Evolutionary conservation across 257 asterid species (phyloP).

Genomic region (Solanum boliviense): DNA sequence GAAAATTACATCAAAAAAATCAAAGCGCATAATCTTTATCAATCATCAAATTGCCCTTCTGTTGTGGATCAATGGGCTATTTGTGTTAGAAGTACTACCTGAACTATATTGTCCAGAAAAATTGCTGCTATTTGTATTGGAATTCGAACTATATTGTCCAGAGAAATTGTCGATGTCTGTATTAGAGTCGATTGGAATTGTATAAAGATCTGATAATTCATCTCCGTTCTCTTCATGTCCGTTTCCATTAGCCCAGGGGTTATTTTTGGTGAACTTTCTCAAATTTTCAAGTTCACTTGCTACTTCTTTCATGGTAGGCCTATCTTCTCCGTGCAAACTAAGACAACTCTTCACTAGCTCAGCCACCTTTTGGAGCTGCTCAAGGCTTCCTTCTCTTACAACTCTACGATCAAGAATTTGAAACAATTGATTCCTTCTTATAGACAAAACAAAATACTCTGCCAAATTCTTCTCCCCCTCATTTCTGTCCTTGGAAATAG

Average conservation of each 20-base stretch:
- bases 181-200: slow-evolving; percentile 15
- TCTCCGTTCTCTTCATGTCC: slow-evolving; percentile 12
- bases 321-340: slow-evolving; percentile 31
- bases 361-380: slow-evolving; percentile 40
- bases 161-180: slow-evolving; percentile 7
- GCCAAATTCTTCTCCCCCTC: slow-evolving; percentile 40
- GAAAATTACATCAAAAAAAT: background rate
- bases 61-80: slow-evolving; percentile 11
- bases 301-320: slow-evolving; percentile 81
- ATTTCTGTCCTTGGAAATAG: slow-evolving; percentile 34
- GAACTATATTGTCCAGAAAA: slow-evolving; percentile 26
- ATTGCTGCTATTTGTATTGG: slow-evolving; percentile 10
- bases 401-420: slow-evolving; percentile 48
- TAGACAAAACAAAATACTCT: slow-evolving; percentile 22
- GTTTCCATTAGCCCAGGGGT: slow-evolving; percentile 30
- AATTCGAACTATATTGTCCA: slow-evolving; percentile 5
- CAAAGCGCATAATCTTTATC: background rate
- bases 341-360: slow-evolving; percentile 45
- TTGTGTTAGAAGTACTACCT: slow-evolving; percentile 12
- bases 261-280: slow-evolving; percentile 35
- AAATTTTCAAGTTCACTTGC: slow-evolving; percentile 56
- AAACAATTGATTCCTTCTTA: slow-evolving; percentile 39
- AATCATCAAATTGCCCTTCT: background rate
- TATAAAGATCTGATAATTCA: slow-evolving; percentile 35
- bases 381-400: slow-evolving; percentile 47